phyloP scores from a whole-genome alignment of 2,329 filamentous ascomycete genomes.

The Akanthomyces muscarius region DNA sequence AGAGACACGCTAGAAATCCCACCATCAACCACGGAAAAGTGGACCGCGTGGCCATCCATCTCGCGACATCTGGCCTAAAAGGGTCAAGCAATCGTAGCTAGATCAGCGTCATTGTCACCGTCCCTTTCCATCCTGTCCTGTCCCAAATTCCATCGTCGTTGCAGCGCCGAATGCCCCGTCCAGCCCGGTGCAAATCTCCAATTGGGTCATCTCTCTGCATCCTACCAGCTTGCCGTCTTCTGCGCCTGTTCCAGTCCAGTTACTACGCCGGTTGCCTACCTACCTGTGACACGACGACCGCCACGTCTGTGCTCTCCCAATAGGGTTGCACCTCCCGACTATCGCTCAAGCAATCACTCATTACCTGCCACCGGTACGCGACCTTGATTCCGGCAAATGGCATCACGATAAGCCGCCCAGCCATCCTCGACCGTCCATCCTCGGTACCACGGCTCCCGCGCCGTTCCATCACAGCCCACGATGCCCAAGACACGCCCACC shows the following conservation, averaged over 20 bases:
- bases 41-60: constrained; percentile 1
- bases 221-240: background rate
- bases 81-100: constrained; percentile 11
- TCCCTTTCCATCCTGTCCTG: constrained; percentile 1
- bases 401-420: constrained; percentile 1
- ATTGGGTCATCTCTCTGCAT: background rate
- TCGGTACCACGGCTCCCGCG: background rate
- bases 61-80: constrained; percentile 18
- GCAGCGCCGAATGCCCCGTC: too few relatives aligned
- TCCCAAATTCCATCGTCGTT: background rate
- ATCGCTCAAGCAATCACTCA: background rate
- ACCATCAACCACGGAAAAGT: background rate
- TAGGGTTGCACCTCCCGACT: background rate
- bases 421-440: background rate
- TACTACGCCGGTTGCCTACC: too few relatives aligned
- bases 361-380: background rate
- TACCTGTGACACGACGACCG: background rate
- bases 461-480: constrained; percentile 23
- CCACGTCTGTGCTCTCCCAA: background rate
- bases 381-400: constrained; percentile 5
- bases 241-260: background rate
- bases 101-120: constrained; percentile 10
- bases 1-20: too few relatives aligned
- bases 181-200: background rate
- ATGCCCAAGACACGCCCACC: constrained; percentile 68